These are phyloP conservation scores for Pezicula neosporulosa DNA, from an alignment of 2,329 filamentous ascomycete genomes.

Conservation along the genomic window DNA sequence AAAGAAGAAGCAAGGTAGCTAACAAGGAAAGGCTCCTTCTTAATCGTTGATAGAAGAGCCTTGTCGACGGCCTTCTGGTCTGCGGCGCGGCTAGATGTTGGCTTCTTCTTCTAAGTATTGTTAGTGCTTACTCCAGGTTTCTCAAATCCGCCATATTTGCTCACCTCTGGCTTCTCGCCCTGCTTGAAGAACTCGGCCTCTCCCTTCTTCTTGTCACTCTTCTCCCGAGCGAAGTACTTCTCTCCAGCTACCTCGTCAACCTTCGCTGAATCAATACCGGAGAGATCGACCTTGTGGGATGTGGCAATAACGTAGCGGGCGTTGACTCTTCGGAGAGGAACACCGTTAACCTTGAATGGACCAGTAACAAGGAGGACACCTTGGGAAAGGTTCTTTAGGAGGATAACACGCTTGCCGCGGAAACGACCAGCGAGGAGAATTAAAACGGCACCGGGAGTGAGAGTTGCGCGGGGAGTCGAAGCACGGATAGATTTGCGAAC, in stretches of 20 bases:
- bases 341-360: constrained; percentile 99
- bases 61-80: constrained; percentile 99
- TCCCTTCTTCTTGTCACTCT: constrained; percentile 88
- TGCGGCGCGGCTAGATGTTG: constrained; percentile 83
- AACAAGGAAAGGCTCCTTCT: constrained; percentile 93
- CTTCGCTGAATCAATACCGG: constrained; percentile 87
- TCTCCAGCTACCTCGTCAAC: constrained; percentile 67
- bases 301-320: constrained; percentile 92
- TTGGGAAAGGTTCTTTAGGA: constrained; percentile 96
- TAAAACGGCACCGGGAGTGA: constrained; percentile 92
- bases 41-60: constrained; percentile 90
- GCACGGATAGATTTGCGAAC: constrained; percentile 91
- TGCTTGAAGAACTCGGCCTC: constrained; percentile 99
- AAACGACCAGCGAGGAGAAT: constrained; percentile 99
- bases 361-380: constrained; percentile 98
- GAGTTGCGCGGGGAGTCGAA: constrained; percentile 81
- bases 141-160: constrained; percentile 28
- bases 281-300: constrained; percentile 79
- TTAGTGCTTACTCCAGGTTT: constrained; percentile 10
- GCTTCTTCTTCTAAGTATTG: constrained; percentile 84
- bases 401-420: constrained; percentile 99
- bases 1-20: constrained; percentile 95
- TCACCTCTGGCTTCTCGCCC: constrained; percentile 94
- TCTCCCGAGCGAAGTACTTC: constrained; percentile 97
- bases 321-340: constrained; percentile 93